Evolutionary conservation across 2,329 filamentous ascomycete genomes (phyloP).

Genomic region (Cladosporium sp.): DNA sequence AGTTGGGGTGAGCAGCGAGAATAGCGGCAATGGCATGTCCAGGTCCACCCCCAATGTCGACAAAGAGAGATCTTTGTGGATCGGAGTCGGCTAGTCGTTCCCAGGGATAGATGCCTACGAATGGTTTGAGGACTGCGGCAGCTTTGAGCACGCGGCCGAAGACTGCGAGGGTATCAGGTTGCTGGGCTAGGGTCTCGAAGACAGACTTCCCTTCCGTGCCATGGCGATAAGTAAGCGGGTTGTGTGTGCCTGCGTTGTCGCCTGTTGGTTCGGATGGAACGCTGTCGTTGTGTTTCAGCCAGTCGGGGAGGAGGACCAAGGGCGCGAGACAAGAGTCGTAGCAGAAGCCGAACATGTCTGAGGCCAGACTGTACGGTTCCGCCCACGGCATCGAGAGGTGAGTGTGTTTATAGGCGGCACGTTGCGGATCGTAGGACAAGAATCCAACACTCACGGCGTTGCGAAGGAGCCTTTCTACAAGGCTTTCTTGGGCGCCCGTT

Average conservation of each 20-base stretch:
- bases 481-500: background rate
- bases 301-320: slow-evolving; percentile 5
- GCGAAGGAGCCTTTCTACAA: slow-evolving; percentile 9
- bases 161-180: slow-evolving; percentile 5
- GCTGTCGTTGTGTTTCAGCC: slow-evolving; percentile 7
- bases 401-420: background rate
- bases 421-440: background rate
- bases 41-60: slow-evolving; percentile 33
- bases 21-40: slow-evolving; percentile 31
- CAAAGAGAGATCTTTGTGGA: slow-evolving; percentile 22
- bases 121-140: background rate
- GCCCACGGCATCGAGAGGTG: slow-evolving; percentile 4
- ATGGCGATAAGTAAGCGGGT: slow-evolving; percentile 9
- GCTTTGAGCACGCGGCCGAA: slow-evolving; percentile 6
- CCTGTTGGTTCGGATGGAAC: background rate
- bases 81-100: slow-evolving; percentile 9
- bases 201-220: slow-evolving; percentile 4
- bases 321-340: slow-evolving; percentile 12
- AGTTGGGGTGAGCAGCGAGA: slow-evolving; percentile 23
- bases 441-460: background rate
- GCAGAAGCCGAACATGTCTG: slow-evolving; percentile 5
- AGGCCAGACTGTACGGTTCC: background rate
- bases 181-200: slow-evolving; percentile 1
- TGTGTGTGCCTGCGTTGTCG: slow-evolving; percentile 6
- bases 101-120: slow-evolving; percentile 13